These are phyloP conservation scores for Phaeosphaeriaceae sp. DNA, from an alignment of 2,329 filamentous ascomycete species.

Conservation along the genomic window DNA sequence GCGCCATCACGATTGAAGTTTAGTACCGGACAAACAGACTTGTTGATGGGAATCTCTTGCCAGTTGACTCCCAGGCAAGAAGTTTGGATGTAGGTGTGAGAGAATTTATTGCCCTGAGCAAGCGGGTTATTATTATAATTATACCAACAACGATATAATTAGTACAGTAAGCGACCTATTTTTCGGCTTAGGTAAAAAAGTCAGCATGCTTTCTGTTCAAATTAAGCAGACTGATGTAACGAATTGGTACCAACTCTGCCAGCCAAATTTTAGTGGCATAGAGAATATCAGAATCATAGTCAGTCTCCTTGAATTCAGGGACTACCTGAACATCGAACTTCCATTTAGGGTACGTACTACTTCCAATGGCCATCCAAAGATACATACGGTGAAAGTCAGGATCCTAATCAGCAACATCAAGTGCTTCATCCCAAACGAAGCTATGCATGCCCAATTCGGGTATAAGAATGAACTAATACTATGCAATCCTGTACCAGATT, in stretches of 20 bases:
- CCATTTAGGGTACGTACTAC: conserved; percentile 75
- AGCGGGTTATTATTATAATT: conserved; percentile 76
- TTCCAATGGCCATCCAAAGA: conserved; percentile 74
- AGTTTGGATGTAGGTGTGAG: conserved; percentile 71
- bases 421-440: conserved; percentile 78
- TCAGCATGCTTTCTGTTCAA: conserved; percentile 82
- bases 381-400: conserved; percentile 85
- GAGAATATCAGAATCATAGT: conserved; percentile 85
- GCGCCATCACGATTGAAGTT: conserved; percentile 79
- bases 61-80: conserved; percentile 75
- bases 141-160: conserved; percentile 80
- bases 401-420: conserved; percentile 69
- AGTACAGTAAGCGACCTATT: conserved; percentile 83
- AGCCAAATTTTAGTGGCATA: conserved; percentile 89
- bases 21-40: conserved; percentile 75
- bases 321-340: conserved; percentile 83
- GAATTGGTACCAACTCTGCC: conserved; percentile 74
- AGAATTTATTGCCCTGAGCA: conserved; percentile 74
- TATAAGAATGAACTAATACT: conserved; percentile 80
- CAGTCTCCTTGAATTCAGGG: conserved; percentile 71
- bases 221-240: conserved; percentile 79
- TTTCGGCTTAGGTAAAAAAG: conserved; percentile 83
- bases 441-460: conserved; percentile 78
- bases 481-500: too few species aligned
- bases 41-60: conserved; percentile 79